Base-by-base conservation (phyloP, 306 rosid species). In the Gastrolobium villosum region DNA sequence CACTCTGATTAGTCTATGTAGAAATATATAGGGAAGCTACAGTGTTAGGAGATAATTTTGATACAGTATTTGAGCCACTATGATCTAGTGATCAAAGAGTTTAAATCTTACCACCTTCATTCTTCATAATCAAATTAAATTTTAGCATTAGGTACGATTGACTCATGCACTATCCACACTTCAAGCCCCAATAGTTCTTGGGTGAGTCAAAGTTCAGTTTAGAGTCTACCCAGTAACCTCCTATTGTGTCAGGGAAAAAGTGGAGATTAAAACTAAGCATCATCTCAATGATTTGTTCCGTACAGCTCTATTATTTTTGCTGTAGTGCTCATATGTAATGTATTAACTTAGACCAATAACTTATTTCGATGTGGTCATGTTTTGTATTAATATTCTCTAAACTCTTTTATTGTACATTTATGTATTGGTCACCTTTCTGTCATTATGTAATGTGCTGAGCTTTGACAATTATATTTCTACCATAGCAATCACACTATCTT, bases 201-300 rank as follows among this genome's bases (percentile, higher is more conserved):
- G 26, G 26, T 20, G 26, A 20, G 26, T 20, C 28, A 15, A 44
- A 60, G 70, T 75, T 48, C 48, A 44, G 37, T 46, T 20, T 20
- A 63, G 37, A 61, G 14, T 75, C 40, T 61, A 31, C 70, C 59
- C 15, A 37, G 7, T n/a, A 45, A 60, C 49, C 5, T 59, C 20
- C 56, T 7, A 15, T 3, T 62, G 37, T 46, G 61, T 62, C 32
- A 35, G 7, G 45, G 54, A 59, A 20, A 9, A 56, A 31, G 34
- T 13, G 43, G 30, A 2, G 45, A 59, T 50, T 45, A 57, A n/a
- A 45, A 56, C 55, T 7, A 41, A 13, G 14, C 20, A 56, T 31
- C 0, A 2, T 60, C 59, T 74, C 20, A 11, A 26, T 26, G 37
- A 61, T 10, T 49, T 32, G 37, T 28, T 49, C 7, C 52, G 43